These are phyloP conservation scores for Glycine latifolia DNA, from an alignment of 306 rosid species.

Conservation along the genomic window DNA sequence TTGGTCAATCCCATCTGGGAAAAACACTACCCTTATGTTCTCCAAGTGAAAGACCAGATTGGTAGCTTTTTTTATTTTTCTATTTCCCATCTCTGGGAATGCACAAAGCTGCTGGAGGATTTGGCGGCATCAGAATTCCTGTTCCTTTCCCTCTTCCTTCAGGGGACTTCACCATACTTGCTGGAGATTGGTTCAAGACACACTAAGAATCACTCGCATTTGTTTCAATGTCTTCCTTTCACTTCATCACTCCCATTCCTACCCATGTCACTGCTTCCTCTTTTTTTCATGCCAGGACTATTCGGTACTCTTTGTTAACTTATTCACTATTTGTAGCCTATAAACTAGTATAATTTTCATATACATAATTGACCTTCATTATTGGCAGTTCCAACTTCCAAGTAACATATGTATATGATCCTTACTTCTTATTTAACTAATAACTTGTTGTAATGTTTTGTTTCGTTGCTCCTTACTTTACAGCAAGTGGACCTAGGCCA, in stretches of 20 bases:
- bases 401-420: too few species aligned
- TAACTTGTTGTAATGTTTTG: too few species aligned
- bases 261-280: conserved; percentile 67
- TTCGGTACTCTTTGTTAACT: neutral
- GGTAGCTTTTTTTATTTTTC: conserved; percentile 56
- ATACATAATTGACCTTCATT: too few species aligned
- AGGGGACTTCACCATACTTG: conserved; percentile 66
- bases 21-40: conserved; percentile 63
- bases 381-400: too few species aligned
- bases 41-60: conserved; percentile 38
- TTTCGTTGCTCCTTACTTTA: conserved; percentile 34
- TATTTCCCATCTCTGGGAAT: conserved; percentile 72
- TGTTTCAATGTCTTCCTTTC: conserved; percentile 4
- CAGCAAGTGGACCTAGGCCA: conserved; percentile 85
- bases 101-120: conserved; percentile 83
- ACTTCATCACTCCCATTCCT: conserved; percentile 38
- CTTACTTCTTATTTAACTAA: too few species aligned
- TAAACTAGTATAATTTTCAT: too few species aligned
- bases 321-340: too few species aligned
- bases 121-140: conserved; percentile 74
- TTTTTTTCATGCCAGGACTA: conserved; percentile 67
- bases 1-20: conserved; percentile 71
- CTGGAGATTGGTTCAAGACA: conserved; percentile 79
- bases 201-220: conserved; percentile 21
- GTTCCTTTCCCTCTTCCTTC: conserved; percentile 66